Base-by-base conservation (phyloP, 2,329 filamentous ascomycete genomes). In the Trichophyton benhamiae region DNA sequence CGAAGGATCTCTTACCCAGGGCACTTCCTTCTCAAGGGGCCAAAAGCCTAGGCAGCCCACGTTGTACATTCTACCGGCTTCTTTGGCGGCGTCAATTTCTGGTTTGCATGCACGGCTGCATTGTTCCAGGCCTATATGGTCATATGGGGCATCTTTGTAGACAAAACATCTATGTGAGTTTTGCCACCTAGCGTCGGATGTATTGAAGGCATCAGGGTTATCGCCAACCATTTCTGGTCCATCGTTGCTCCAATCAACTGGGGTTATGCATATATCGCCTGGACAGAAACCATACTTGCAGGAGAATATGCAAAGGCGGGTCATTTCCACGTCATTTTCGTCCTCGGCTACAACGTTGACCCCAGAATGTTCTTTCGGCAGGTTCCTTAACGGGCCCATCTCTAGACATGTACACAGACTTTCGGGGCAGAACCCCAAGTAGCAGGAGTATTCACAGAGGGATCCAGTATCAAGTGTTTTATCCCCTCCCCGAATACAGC, bases 81-180 rank as follows among this genome's bases (percentile, higher is more conserved):
- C 60, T 46, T 58, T 57, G 25, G 60, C 49, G 49, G 36, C 15
- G 15, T 61, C 60, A 17, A 61, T 61, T 61, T 61, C 49, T 13
- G 27, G 49, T 27, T 15, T 44, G 30, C 60, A 61, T n/a, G 57
- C 49, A 8, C 57, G 20, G 25, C 15, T 15, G 52, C 60, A 61
- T 22, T 20, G 15, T 13, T 44, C 36, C 8, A 13, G 8, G 42
- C 49, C 59, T 15, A 11, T 30, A 44, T 15, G 13, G 41, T 44
- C 41, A n/a, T 17, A 57, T 11, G 17, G 22, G 11, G 42, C n/a
- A 33, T 60, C 27, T 36, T 55, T 36, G 46, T 30, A 36, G 44
- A 60, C 55, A 13, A 36, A 15, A 30, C 59, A 60, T 55, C 17
- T 57, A 22, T 55, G 59, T 7, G 11, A 27, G 44, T 55, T 60